Evolutionary conservation across 352 stramenopile species (phyloP), one percentile per base, ranked within the genome.

Genomic region (Phytopythium boreale): DNA sequence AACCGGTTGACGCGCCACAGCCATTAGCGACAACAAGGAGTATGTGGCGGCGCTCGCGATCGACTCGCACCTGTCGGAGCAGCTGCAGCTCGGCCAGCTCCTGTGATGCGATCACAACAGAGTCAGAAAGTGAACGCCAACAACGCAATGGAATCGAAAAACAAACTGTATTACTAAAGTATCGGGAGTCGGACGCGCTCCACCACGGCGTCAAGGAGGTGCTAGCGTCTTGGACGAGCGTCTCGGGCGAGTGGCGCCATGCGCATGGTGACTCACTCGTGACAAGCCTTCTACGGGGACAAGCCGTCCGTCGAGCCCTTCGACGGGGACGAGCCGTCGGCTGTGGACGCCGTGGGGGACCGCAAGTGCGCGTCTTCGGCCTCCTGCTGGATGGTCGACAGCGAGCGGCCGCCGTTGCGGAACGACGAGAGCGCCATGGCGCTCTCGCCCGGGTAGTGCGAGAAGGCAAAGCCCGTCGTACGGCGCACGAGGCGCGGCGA

Each of bases 401-500:
- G 64, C 37, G 64, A 67, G 52, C 69, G 71, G 59, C 34, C 49
- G 15, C 27, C 67, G 47, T 37, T 77, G 26, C 65, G 76, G 56
- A 79, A 83, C 4, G 75, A 67, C 15, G 68, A 65, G 56, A 94
- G 46, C 27, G 76, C 84, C 84, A 95, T 93, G 31, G 92, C 82
- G 22, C 75, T 79, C 55, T 95, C 86, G 29, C 84, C 84, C 36
- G 87, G 79, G 44, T 62, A 89, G 56, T 94, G 78, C 43, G 88
- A 96, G 70, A 95, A 96, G 4, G 88, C 88, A 71, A 96, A 96
- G 37, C 88, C 88, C 17, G 88, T 94, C 60, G 92, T 92, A 46
- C 78, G 80, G n/a, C 88, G 88, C 51, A 96, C 82, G 20, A 96
- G 78, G 0, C 87, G 79, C 3, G 87, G 85, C 2, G 84, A 90